Evolutionary conservation across 371 early-diverging fungal genomes (phyloP).

Genomic region (Syncephalastrum monosporum): DNA sequence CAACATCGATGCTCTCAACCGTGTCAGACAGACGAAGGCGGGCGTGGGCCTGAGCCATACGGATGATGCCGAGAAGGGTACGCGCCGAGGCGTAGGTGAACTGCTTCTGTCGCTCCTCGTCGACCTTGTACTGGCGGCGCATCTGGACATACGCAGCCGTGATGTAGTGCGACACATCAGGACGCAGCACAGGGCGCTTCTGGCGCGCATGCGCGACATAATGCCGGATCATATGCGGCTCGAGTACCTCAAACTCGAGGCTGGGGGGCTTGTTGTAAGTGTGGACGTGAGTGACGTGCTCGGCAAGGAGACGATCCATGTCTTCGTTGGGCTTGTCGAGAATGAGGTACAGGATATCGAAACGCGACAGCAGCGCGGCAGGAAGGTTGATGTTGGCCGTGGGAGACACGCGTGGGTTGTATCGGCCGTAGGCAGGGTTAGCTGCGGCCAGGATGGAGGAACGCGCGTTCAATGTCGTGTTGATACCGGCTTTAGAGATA

Average conservation of each 20-base stretch:
- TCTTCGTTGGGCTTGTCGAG: constrained; percentile 79
- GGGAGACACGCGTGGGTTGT: constrained; percentile 77
- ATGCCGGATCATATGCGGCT: constrained; percentile 73
- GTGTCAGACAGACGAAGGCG: constrained; percentile 80
- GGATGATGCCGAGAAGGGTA: constrained; percentile 89
- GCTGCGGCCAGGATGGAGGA: constrained; percentile 91
- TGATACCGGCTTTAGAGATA: constrained; percentile 93
- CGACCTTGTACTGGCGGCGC: constrained; percentile 72
- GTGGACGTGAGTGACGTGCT: constrained; percentile 93
- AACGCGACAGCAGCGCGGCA: constrained; percentile 93
- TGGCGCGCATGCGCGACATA: constrained; percentile 85
- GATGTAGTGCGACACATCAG: constrained; percentile 79
- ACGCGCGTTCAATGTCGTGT: constrained; percentile 91
- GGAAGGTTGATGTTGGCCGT: constrained; percentile 97
- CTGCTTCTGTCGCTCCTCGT: constrained; percentile 57
- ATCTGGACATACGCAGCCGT: constrained; percentile 87
- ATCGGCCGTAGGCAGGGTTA: constrained; percentile 86
- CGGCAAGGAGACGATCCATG: constrained; percentile 76
- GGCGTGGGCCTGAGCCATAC: constrained; percentile 90
- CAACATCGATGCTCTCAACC: constrained; percentile 87
- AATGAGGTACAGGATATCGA: constrained; percentile 95
- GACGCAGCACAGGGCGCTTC: constrained; percentile 73
- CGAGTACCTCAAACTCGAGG: constrained; percentile 64
- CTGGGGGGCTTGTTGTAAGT: constrained; percentile 76
- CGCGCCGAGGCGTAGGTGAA: constrained; percentile 73